phyloP scores from a whole-genome alignment of 495 filamentous ascomycete genomes.

The Oidiodendron maius region DNA sequence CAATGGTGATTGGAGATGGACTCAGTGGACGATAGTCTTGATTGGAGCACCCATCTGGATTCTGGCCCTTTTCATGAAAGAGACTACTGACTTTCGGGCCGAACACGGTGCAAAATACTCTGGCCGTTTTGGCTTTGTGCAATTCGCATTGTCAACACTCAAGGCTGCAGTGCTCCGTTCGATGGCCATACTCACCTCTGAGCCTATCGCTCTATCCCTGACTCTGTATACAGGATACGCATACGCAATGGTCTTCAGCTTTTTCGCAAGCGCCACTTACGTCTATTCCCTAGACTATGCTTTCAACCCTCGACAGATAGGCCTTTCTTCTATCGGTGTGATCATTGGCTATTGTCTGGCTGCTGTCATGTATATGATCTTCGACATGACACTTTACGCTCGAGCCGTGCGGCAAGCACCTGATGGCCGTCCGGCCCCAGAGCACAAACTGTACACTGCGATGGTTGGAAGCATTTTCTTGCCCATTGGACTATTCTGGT shows the following conservation, averaged over 20 bases:
- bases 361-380: slow-evolving; percentile 9
- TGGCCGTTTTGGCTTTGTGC: slow-evolving; percentile 11
- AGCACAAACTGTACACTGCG: slow-evolving; percentile 18
- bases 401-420: slow-evolving; percentile 9
- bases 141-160: slow-evolving; percentile 10
- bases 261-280: slow-evolving; percentile 21
- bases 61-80: slow-evolving; percentile 14
- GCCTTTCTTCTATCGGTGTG: slow-evolving; percentile 19
- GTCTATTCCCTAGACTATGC: slow-evolving; percentile 18
- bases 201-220: slow-evolving; percentile 15
- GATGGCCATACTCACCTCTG: background rate
- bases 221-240: slow-evolving; percentile 19
- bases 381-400: slow-evolving; percentile 15
- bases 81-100: slow-evolving; percentile 14
- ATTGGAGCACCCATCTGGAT: slow-evolving; percentile 14
- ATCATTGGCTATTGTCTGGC: slow-evolving; percentile 16
- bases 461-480: slow-evolving; percentile 15
- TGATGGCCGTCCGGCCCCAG: slow-evolving; percentile 12
- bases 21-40: slow-evolving; percentile 60
- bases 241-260: slow-evolving; percentile 20
- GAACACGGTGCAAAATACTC: slow-evolving; percentile 7
- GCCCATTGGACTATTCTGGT: slow-evolving; percentile 20
- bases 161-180: background rate
- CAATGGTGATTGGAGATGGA: slow-evolving; percentile 58
- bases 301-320: slow-evolving; percentile 20